Percentiles rank a stretch among this genome's conserved stretches.
Evolutionary conservation across 306 rosid genomes (phyloP).

Genomic region (Vigna hirtella): DNA sequence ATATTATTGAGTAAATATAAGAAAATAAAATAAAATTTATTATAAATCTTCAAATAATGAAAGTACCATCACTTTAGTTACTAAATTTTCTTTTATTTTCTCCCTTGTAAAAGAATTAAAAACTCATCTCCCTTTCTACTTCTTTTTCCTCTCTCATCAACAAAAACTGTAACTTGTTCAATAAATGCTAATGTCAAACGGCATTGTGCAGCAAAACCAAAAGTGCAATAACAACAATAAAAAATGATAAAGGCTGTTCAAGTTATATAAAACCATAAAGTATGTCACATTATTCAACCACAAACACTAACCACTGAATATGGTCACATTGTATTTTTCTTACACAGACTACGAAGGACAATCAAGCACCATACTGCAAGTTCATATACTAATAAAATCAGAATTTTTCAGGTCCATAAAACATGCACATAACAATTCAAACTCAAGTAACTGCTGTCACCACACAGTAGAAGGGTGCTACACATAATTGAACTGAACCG

Average conservation of each 20-base stretch:
- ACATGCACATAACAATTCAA: conserved; percentile 30
- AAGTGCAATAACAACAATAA: neutral
- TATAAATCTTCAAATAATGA: no score
- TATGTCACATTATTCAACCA: neutral
- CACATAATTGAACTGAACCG: conserved; percentile 22
- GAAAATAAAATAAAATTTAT: no score
- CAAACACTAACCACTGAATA: conserved; percentile 3
- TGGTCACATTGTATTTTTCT: conserved; percentile 36
- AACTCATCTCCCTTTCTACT: no score
- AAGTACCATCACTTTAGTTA: no score
- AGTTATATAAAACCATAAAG: neutral
- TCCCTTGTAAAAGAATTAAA: no score
- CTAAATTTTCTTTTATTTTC: no score
- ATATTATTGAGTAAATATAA: no score
- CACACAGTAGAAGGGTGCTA: neutral
- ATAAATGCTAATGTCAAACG: no score
- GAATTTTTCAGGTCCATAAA: conserved; percentile 43
- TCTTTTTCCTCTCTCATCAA: no score
- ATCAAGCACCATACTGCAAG: conserved; percentile 31
- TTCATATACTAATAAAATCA: conserved; percentile 33
- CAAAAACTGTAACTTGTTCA: no score
- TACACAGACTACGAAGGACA: conserved; percentile 39
- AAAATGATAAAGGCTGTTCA: neutral
- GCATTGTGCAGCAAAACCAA: neutral
- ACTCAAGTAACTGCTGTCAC: conserved; percentile 18